These are phyloP conservation scores for Trichosanthes truncata DNA, from an alignment of 306 rosid genomes.

Conservation along the genomic window DNA sequence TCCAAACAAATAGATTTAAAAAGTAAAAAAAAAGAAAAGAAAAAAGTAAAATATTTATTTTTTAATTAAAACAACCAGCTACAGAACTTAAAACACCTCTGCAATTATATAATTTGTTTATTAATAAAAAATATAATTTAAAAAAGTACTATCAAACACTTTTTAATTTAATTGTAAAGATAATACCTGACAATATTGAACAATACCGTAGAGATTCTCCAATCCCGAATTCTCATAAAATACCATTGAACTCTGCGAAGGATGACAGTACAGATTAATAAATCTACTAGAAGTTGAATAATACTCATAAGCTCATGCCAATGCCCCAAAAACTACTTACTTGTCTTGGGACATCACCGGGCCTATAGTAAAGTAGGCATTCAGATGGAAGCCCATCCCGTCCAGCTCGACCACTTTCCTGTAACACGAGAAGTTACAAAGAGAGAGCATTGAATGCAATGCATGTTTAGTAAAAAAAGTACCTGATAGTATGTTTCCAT, in stretches of 20 bases:
- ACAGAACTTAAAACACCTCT: neutral
- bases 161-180: neutral
- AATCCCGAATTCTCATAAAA: slow-evolving; percentile 87
- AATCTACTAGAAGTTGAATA: neutral
- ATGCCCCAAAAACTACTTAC: slow-evolving; percentile 23
- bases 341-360: slow-evolving; percentile 91
- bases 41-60: neutral
- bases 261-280: slow-evolving; percentile 8
- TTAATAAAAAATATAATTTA: neutral
- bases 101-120: neutral
- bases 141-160: neutral
- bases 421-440: slow-evolving; percentile 20
- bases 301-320: neutral
- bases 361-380: slow-evolving; percentile 78
- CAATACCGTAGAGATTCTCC: slow-evolving; percentile 89
- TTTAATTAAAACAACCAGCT: neutral
- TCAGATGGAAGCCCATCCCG: slow-evolving; percentile 97
- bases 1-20: neutral
- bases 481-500: slow-evolving; percentile 99
- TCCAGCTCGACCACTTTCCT: slow-evolving; percentile 99
- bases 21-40: neutral
- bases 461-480: slow-evolving; percentile 18
- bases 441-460: slow-evolving; percentile 8
- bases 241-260: slow-evolving; percentile 89
- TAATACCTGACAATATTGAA: slow-evolving; percentile 73